A percentile compares a stretch with the other conserved stretches of the same genome.
Conservation (phyloP, 768 basidiomycete species). For the Kwoniella sp. region DNA sequence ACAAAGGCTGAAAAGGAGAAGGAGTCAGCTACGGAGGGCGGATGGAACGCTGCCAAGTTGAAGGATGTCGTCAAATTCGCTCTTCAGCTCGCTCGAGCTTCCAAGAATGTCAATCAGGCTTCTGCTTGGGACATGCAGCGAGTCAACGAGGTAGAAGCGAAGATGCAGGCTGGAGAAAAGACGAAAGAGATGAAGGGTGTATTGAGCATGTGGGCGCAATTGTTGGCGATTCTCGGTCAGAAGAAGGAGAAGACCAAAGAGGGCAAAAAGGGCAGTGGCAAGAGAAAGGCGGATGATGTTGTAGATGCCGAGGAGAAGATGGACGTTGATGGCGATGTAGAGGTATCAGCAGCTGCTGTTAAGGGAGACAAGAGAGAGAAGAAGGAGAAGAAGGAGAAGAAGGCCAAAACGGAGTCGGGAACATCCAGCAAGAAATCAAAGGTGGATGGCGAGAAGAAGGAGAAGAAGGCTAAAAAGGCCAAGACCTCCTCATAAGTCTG, state of each 20-base stretch:
- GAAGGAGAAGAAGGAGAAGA: slow-evolving; percentile 7
- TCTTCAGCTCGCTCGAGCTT: slow-evolving; percentile 67
- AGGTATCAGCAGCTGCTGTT: neutral
- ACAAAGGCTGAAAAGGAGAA: slow-evolving; percentile 36
- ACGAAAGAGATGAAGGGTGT: slow-evolving; percentile 69
- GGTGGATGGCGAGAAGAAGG: slow-evolving; percentile 7
- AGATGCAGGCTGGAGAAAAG: slow-evolving; percentile 62
- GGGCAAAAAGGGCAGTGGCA: slow-evolving; percentile 21
- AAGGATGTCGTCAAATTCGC: slow-evolving; percentile 79
- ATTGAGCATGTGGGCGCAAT: slow-evolving; percentile 67
- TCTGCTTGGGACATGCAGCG: slow-evolving; percentile 64
- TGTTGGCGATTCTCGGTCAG: slow-evolving; percentile 56
- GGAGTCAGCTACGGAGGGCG: slow-evolving; percentile 19
- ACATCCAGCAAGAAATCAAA: slow-evolving; percentile 10
- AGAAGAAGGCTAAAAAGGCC: slow-evolving; percentile 49
- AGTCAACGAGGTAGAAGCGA: slow-evolving; percentile 63
- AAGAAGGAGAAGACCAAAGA: slow-evolving; percentile 34
- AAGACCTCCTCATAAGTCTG: slow-evolving; percentile 2
- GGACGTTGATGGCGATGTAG: slow-evolving; percentile 15
- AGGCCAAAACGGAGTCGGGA: slow-evolving; percentile 19
- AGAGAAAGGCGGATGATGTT: slow-evolving; percentile 3
- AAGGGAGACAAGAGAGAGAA: neutral
- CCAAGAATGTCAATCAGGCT: slow-evolving; percentile 59
- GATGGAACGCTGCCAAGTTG: slow-evolving; percentile 66
- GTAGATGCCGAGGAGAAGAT: slow-evolving; percentile 11